A percentile compares a stretch with the other conserved stretches of the same genome.
phyloP scores from a whole-genome alignment of 1,284 basidiomycete genomes.

The Microbotryomycetes sp. region DNA sequence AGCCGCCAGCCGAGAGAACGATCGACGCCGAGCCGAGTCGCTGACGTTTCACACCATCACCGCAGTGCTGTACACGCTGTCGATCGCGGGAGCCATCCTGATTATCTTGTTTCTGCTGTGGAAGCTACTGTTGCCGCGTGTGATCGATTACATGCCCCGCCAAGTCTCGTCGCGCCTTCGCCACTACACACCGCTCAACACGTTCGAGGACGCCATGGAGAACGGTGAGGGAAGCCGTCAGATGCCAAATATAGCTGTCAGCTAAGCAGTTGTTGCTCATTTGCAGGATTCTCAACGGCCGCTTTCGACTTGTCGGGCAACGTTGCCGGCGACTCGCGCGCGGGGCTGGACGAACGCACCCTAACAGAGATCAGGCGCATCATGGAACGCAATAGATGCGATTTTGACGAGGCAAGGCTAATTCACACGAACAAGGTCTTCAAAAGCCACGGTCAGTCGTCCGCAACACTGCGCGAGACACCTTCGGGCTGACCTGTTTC shows the following conservation, averaged over 20 bases:
- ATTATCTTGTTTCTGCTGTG: slow-evolving; percentile 10
- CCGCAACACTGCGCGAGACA: neutral
- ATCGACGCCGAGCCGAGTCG: neutral
- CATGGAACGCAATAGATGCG: slow-evolving; percentile 23
- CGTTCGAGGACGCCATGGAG: slow-evolving; percentile 28
- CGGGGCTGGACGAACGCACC: slow-evolving; percentile 23
- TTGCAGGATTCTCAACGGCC: slow-evolving; percentile 24
- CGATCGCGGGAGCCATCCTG: slow-evolving; percentile 1
- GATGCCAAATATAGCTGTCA: neutral
- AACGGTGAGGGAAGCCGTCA: slow-evolving; percentile 13
- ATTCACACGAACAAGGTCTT: slow-evolving; percentile 22
- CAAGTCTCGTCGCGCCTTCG: slow-evolving; percentile 19
- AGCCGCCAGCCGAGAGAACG: too few relatives aligned
- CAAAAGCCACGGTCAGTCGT: slow-evolving; percentile 16
- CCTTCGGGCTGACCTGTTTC: neutral
- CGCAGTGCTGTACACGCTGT: slow-evolving; percentile 6
- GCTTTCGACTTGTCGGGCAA: slow-evolving; percentile 25
- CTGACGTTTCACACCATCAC: neutral
- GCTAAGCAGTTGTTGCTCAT: neutral
- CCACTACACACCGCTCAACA: slow-evolving; percentile 22
- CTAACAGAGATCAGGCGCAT: slow-evolving; percentile 25
- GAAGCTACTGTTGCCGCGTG: slow-evolving; percentile 16
- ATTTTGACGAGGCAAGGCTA: slow-evolving; percentile 25
- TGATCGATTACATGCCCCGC: slow-evolving; percentile 17
- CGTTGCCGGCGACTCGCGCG: slow-evolving; percentile 20